phyloP scores from a whole-genome alignment of 768 basidiomycete genomes.

The Exsudoporus frostii region DNA sequence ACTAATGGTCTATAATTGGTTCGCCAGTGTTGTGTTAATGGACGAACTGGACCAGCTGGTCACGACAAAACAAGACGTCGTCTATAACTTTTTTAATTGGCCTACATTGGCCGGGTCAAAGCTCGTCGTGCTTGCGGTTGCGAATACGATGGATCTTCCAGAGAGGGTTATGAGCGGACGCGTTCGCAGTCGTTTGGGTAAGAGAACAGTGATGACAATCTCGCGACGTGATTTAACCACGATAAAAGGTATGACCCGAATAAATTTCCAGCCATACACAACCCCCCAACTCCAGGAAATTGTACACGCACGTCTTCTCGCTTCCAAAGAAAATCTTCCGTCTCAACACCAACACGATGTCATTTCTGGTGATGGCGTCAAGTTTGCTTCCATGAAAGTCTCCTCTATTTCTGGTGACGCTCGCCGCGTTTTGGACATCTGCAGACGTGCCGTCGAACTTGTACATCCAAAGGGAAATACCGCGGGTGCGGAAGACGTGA shows the following conservation, averaged over 20 bases:
- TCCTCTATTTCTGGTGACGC: slow-evolving; percentile 90
- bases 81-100: slow-evolving; percentile 99
- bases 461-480: slow-evolving; percentile 49
- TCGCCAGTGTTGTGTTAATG: slow-evolving; percentile 86
- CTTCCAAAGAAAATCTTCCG: slow-evolving; percentile 48
- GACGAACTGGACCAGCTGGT: slow-evolving; percentile 97
- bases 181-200: slow-evolving; percentile 88
- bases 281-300: slow-evolving; percentile 78
- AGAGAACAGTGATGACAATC: slow-evolving; percentile 18
- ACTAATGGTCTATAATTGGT: slow-evolving; percentile 3
- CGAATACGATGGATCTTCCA: slow-evolving; percentile 97
- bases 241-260: slow-evolving; percentile 74
- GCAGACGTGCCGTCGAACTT: slow-evolving; percentile 87
- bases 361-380: slow-evolving; percentile 69
- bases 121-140: slow-evolving; percentile 93
- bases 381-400: slow-evolving; percentile 78
- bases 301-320: slow-evolving; percentile 74
- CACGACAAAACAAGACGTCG: slow-evolving; percentile 94
- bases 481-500: slow-evolving; percentile 70
- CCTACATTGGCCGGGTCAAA: slow-evolving; percentile 86
- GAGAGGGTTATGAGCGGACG: slow-evolving; percentile 91
- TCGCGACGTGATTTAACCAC: not conserved
- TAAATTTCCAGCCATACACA: slow-evolving; percentile 89
- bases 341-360: slow-evolving; percentile 49
- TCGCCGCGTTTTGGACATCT: slow-evolving; percentile 87